These are phyloP conservation scores for Cladorrhinum sp. DNA, from an alignment of 2,329 filamentous ascomycete genomes.

Conservation along the genomic window DNA sequence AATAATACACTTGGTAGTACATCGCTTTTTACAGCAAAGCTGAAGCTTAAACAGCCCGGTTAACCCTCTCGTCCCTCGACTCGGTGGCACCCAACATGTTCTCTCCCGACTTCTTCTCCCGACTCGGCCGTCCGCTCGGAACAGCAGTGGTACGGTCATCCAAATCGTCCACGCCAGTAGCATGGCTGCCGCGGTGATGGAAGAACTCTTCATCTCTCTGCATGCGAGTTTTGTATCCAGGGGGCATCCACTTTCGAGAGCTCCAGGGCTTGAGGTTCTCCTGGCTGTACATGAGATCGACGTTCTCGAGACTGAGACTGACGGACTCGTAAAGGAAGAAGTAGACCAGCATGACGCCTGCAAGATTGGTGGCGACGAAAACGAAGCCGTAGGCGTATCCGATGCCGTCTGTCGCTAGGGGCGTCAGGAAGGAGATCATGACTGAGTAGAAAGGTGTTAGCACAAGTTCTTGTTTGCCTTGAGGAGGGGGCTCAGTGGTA, in stretches of 20 bases:
- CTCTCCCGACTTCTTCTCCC: conserved; percentile 3
- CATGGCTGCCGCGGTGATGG: background rate
- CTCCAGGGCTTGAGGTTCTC: conserved; percentile 53
- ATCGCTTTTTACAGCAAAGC: background rate
- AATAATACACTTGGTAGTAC: background rate
- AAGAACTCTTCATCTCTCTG: conserved; percentile 21
- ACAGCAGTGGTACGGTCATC: conserved; percentile 21
- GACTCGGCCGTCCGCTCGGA: conserved; percentile 12
- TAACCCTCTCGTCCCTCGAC: conserved; percentile 8
- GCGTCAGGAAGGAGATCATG: conserved; percentile 60
- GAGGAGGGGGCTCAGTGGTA: conserved; percentile 31
- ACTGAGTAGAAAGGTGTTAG: conserved; percentile 17
- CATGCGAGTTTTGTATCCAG: conserved; percentile 24
- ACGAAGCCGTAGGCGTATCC: conserved; percentile 63
- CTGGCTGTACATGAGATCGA: conserved; percentile 64
- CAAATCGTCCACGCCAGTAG: conserved; percentile 2
- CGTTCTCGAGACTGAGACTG: conserved; percentile 57
- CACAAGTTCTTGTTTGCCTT: background rate
- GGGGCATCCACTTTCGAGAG: conserved; percentile 44
- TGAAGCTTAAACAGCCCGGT: background rate
- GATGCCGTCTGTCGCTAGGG: conserved; percentile 62
- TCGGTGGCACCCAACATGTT: background rate
- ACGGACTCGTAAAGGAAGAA: conserved; percentile 64
- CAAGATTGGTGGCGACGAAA: conserved; percentile 60
- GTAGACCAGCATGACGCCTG: conserved; percentile 57